Percentiles rank a stretch among this genome's conserved stretches.
Evolutionary conservation across 257 asterid genomes (phyloP).

Genomic region (Coffea canephora): DNA sequence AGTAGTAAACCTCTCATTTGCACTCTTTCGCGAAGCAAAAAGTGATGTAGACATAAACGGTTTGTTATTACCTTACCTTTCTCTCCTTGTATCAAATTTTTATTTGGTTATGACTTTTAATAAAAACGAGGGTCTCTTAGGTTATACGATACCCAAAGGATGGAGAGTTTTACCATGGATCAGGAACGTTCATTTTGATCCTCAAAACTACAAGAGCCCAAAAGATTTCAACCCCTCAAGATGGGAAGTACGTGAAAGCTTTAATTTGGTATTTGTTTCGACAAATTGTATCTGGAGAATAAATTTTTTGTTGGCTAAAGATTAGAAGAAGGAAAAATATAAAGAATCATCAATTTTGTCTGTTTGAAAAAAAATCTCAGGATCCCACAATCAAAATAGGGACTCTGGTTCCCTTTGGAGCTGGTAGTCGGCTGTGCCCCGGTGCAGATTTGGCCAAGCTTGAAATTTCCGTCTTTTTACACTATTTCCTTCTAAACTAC

Average conservation of each 20-base stretch:
- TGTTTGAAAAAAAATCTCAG: neutral
- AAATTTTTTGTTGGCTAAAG: neutral
- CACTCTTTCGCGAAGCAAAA: constrained; percentile 17
- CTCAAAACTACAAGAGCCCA: constrained; percentile 8
- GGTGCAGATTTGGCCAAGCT: constrained; percentile 27
- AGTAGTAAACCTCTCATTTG: constrained; percentile 4
- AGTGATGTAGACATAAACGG: constrained; percentile 12
- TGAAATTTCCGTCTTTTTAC: constrained; percentile 19
- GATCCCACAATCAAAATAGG: constrained; percentile 10
- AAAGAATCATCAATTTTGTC: neutral
- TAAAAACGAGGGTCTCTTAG: neutral
- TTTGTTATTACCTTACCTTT: neutral
- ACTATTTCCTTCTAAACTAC: constrained; percentile 22
- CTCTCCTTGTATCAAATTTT: too few species aligned
- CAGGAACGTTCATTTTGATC: constrained; percentile 17
- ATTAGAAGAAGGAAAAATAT: neutral
- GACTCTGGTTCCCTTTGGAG: constrained; percentile 20
- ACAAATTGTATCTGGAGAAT: too few species aligned
- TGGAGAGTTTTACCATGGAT: constrained; percentile 8
- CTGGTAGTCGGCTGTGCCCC: constrained; percentile 20
- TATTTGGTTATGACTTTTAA: neutral
- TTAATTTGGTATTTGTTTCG: neutral
- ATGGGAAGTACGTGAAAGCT: constrained; percentile 12
- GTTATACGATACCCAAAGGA: constrained; percentile 22
- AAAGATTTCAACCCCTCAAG: constrained; percentile 19